Conservation (phyloP, 768 basidiomycete genomes). For the Zangia roseola region DNA sequence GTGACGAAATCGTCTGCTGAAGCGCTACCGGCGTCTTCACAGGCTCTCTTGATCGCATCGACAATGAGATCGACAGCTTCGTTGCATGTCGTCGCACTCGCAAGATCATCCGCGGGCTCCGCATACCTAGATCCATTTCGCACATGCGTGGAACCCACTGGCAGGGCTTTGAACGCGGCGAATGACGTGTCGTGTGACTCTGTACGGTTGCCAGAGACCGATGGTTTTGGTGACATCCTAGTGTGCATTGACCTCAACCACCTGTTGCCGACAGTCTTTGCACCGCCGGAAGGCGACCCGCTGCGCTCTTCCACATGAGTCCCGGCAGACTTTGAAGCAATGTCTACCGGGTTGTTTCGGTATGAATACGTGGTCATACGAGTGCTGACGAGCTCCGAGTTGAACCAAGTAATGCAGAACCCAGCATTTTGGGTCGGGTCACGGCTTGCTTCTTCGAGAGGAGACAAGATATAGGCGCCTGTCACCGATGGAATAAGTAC, state of each 20-base stretch:
- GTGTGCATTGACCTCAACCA: constrained; percentile 31
- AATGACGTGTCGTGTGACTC: constrained; percentile 44
- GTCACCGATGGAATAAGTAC: not conserved
- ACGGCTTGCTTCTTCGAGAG: constrained; percentile 88
- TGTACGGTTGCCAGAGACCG: constrained; percentile 35
- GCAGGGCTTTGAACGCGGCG: constrained; percentile 79
- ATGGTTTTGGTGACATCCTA: constrained; percentile 22
- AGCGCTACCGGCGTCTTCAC: constrained; percentile 55
- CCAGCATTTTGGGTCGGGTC: constrained; percentile 89
- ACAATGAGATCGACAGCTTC: constrained; percentile 79
- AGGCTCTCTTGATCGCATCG: constrained; percentile 64
- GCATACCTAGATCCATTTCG: constrained; percentile 46
- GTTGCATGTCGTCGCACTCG: constrained; percentile 63
- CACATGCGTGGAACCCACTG: constrained; percentile 58
- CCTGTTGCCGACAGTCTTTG: constrained; percentile 8
- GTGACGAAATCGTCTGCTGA: constrained; percentile 47
- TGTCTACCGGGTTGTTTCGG: constrained; percentile 55
- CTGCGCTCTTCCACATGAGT: not conserved
- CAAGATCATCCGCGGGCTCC: constrained; percentile 60
- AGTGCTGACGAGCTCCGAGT: constrained; percentile 62
- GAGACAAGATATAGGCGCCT: constrained; percentile 96
- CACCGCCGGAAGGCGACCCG: not conserved
- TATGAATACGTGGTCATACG: constrained; percentile 85
- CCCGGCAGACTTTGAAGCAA: not conserved
- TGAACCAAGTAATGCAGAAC: constrained; percentile 79